Evolutionary conservation across 164 flowering plant species (phyloP).

Genomic region (Vitis amurensis): DNA sequence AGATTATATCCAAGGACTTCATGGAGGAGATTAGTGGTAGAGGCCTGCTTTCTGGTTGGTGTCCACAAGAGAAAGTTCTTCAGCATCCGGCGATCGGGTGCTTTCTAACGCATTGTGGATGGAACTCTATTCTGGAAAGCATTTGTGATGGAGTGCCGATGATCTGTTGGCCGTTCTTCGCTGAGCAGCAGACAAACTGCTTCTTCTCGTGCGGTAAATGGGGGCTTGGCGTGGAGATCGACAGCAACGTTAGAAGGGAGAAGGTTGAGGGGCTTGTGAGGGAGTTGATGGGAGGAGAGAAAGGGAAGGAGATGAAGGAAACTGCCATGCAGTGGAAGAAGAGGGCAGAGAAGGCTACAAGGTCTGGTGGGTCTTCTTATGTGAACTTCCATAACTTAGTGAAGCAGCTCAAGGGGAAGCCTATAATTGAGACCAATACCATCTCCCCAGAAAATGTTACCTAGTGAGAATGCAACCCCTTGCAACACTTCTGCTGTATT

Average conservation of each 20-base stretch:
- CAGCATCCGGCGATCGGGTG: constrained; percentile 13
- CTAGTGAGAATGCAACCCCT: no score
- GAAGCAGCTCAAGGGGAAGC: no score
- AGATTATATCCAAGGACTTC: constrained; percentile 33
- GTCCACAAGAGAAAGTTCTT: constrained; percentile 15
- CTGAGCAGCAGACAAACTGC: constrained; percentile 11
- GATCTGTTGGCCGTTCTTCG: constrained; percentile 21
- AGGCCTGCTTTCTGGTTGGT: constrained; percentile 9
- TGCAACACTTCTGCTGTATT: no score
- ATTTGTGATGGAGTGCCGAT: constrained; percentile 8
- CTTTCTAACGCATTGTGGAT: constrained; percentile 13
- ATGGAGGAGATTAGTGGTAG: not conserved
- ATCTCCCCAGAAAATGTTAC: no score
- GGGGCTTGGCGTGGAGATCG: constrained; percentile 17
- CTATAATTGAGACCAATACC: no score
- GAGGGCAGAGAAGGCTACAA: no score
- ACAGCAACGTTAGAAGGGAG: constrained; percentile 8
- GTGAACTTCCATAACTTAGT: no score
- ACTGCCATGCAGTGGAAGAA: no score
- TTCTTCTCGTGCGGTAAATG: constrained; percentile 6
- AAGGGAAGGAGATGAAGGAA: no score
- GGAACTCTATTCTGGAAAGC: constrained; percentile 16
- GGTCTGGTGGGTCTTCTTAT: no score
- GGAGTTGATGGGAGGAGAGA: no score
- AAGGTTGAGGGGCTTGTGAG: no score